phyloP scores from a whole-genome alignment of 352 stramenopile species.

The Globisporangium polare region DNA sequence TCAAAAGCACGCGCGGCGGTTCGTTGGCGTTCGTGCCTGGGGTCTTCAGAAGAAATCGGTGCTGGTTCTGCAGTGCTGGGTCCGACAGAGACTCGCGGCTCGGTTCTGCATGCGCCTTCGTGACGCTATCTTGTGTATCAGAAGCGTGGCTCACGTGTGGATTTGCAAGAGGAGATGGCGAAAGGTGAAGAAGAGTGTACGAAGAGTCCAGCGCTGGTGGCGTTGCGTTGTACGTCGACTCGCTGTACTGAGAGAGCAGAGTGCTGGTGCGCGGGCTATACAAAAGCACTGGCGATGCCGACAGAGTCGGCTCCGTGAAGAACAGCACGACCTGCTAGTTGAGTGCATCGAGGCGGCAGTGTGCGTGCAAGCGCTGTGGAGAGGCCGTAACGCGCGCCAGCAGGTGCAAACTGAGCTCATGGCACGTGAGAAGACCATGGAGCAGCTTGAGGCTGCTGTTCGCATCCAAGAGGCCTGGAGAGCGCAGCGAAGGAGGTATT shows the following conservation, averaged over 20 bases:
- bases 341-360: constrained; percentile 28
- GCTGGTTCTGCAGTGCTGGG: constrained; percentile 37
- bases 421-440: constrained; percentile 17
- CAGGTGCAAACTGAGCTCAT: constrained; percentile 21
- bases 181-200: background rate
- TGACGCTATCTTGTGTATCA: constrained; percentile 11
- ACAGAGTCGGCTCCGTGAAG: background rate
- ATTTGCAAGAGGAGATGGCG: constrained; percentile 21
- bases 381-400: constrained; percentile 19
- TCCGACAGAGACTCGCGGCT: constrained; percentile 21
- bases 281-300: constrained; percentile 1
- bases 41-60: constrained; percentile 12
- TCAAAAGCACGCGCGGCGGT: constrained; percentile 43
- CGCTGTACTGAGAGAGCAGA: background rate
- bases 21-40: constrained; percentile 15
- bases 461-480: constrained; percentile 51
- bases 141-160: constrained; percentile 19
- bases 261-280: background rate
- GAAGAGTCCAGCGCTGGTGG: constrained; percentile 52
- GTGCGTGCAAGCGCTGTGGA: constrained; percentile 49
- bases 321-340: background rate
- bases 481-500: constrained; percentile 17
- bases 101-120: constrained; percentile 8
- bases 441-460: constrained; percentile 27
- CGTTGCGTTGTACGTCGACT: constrained; percentile 8